These are phyloP conservation scores for Pholiota conissans DNA, from an alignment of 768 basidiomycete genomes.

Conservation along the genomic window DNA sequence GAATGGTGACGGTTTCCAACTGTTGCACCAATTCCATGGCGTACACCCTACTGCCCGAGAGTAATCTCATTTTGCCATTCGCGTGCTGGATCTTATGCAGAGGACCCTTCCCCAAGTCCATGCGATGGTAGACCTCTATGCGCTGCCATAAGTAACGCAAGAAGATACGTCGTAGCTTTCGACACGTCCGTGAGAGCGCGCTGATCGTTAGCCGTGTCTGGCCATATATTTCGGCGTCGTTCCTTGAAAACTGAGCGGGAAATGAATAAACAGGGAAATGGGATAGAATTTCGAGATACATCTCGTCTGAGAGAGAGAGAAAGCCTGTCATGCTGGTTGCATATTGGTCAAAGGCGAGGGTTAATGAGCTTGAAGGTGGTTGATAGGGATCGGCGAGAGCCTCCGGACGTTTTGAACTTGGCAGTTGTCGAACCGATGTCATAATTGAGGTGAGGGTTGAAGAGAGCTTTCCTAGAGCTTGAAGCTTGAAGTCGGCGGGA, in stretches of 20 bases:
- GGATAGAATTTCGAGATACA: constrained; percentile 24
- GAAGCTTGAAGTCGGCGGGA: too few species aligned
- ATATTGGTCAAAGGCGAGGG: too few species aligned
- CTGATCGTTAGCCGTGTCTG: background rate
- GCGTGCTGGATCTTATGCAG: background rate
- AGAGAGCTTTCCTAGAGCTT: too few species aligned
- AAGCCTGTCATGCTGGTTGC: too few species aligned
- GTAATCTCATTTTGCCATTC: background rate
- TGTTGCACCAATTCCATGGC: background rate
- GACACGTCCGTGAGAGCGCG: background rate
- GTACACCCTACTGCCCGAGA: background rate
- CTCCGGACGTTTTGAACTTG: too few species aligned
- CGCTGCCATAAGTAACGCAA: background rate
- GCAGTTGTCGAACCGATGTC: too few species aligned
- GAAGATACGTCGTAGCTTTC: background rate
- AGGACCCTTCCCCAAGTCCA: background rate
- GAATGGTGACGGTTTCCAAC: background rate
- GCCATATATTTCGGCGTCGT: background rate
- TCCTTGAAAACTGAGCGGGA: constrained; percentile 5
- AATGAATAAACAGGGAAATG: constrained; percentile 16
- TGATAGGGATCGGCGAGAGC: too few species aligned
- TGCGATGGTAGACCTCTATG: background rate
- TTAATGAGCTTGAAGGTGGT: too few species aligned
- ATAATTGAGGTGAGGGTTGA: too few species aligned
- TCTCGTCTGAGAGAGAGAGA: constrained; percentile 22